Percentiles rank a stretch among this genome's conserved stretches.
These are phyloP conservation scores for Trichomonas tenax DNA, from an alignment of 208 protist genomes.

Conservation along the genomic window DNA sequence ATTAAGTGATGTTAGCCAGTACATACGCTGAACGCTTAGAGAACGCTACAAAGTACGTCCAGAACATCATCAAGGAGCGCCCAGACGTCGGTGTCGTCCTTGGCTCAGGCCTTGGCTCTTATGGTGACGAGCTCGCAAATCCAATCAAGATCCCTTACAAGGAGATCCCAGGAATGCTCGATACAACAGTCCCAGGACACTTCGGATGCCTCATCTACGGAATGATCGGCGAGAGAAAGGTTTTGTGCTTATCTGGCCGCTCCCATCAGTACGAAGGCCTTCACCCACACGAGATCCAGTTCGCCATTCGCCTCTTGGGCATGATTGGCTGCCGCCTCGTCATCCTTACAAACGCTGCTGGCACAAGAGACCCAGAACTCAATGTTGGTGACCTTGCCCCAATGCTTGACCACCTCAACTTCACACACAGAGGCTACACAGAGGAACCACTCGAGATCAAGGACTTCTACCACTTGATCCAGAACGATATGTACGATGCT, in stretches of 20 bases:
- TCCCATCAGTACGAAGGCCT: slow-evolving; percentile 20
- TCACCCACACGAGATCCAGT: neutral
- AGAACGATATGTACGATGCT: neutral
- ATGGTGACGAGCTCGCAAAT: neutral
- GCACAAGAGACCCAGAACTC: neutral
- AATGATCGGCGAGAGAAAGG: neutral
- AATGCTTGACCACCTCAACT: neutral
- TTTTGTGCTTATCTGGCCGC: slow-evolving; percentile 2
- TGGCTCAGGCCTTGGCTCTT: neutral
- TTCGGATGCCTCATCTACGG: neutral
- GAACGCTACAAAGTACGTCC: neutral
- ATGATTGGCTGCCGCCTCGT: neutral
- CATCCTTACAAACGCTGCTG: slow-evolving; percentile 11
- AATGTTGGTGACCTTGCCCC: neutral
- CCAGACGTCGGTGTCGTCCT: slow-evolving; percentile 4
- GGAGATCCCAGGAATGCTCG: slow-evolving; percentile 4
- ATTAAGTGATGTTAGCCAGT: neutral
- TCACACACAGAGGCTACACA: neutral
- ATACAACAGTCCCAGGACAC: slow-evolving; percentile 15
- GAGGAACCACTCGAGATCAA: neutral
- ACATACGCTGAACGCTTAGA: neutral
- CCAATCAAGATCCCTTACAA: neutral
- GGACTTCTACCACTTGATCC: neutral
- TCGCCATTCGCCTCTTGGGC: neutral
- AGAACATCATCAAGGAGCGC: neutral